These are phyloP conservation scores for Phylloporus sp. DNA, from an alignment of 768 basidiomycete species.

Conservation along the genomic window DNA sequence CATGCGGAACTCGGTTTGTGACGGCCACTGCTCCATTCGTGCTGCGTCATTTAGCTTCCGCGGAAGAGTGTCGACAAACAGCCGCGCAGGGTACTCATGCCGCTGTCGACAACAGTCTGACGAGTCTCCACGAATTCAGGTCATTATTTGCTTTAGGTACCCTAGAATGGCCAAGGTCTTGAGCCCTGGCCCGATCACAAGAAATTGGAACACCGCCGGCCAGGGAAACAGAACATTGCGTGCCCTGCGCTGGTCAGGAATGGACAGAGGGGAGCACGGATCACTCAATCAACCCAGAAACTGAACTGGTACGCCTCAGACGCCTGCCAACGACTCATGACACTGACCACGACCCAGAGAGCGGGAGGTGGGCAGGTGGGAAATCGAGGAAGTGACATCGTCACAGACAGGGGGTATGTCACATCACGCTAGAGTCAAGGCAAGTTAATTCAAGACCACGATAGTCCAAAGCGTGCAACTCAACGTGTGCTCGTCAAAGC, in stretches of 20 bases:
- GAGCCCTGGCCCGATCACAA: constrained; percentile 2
- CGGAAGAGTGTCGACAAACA: constrained; percentile 1
- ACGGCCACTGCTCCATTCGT: constrained; percentile 8
- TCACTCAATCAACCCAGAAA: not conserved
- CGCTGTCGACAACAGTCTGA: not conserved
- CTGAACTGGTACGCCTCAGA: constrained; percentile 2
- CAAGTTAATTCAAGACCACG: constrained; percentile 29
- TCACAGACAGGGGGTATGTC: constrained; percentile 28
- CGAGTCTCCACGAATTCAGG: constrained; percentile 2
- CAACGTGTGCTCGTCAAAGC: constrained; percentile 28
- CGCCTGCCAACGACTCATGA: not conserved
- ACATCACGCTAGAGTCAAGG: constrained; percentile 27
- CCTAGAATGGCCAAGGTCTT: not conserved
- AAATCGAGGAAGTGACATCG: constrained; percentile 17
- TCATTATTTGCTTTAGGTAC: not conserved
- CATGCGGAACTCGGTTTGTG: constrained; percentile 16
- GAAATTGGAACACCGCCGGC: constrained; percentile 14
- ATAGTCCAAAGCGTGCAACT: constrained; percentile 22
- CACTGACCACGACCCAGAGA: not conserved
- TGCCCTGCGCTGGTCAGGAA: not conserved
- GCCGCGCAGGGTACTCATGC: not conserved
- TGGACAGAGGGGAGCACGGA: not conserved
- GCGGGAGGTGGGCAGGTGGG: constrained; percentile 8
- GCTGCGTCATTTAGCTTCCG: constrained; percentile 17
- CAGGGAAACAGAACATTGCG: not conserved